Base-by-base conservation (phyloP, 345 rosid species). In the Physaria fendleri region DNA sequence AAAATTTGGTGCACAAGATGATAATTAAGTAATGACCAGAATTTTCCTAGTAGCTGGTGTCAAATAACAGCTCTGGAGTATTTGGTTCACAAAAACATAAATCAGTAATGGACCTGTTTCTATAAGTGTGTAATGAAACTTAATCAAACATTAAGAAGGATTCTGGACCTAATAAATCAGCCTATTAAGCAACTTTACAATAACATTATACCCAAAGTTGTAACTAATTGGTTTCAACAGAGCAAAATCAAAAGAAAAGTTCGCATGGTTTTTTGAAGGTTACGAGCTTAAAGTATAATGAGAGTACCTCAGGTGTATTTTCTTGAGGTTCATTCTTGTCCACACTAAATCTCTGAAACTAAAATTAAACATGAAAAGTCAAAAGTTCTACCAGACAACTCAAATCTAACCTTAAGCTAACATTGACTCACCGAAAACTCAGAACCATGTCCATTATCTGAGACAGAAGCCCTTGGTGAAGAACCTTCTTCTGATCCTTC, bases 401-500 rank as follows among this genome's bases (percentile, higher is more conserved):
- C 8, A 47, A 48, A 55, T 15, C 35, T 24, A 49, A 54, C 8
- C 17, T 21, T 50, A 37, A 60, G 33, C 18, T 5, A 51, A 12
- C 11, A 39, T 66, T 46, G 4, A 79, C 83, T 73, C 59, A 87
- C 97, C 50, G 79, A 10, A 42, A 67, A 75, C 33, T 87, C 97
- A 27, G 78, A 59, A n/a, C 68, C 60, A 66, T 77, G 60, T 23
- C 79, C 91, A 53, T 84, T 83, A 57, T 82, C 95, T 24, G 58
- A 76, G 12, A 43, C 56, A 28, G 92, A 82, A 45, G 77, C 79
- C 39, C 76, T 79, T 8, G 97, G 93, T 40, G 95, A 81, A 42
- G 81, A 76, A 24, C 84, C 95, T 65, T 92, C 96, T 46, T 88
- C 98, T 29, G 98, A 73, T 59, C 82, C 97, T 75, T 92, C 98